These are phyloP conservation scores for Starmerella geochares DNA, from an alignment of 805 yeast genomes.

Conservation along the genomic window DNA sequence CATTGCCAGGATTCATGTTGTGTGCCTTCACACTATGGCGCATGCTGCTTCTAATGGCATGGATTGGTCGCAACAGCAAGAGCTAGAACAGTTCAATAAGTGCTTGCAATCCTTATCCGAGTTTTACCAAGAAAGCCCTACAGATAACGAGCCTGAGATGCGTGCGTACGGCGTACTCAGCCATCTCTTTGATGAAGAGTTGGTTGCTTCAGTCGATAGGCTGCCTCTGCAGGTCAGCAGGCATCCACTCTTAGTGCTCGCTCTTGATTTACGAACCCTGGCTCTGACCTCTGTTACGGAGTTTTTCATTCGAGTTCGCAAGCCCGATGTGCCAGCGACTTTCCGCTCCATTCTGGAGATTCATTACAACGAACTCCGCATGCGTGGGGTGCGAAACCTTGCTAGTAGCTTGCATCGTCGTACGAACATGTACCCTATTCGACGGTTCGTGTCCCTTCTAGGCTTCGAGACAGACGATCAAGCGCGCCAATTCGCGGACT, in stretches of 20 bases:
- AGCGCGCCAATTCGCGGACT: slow-evolving; percentile 45
- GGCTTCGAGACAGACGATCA: slow-evolving; percentile 58
- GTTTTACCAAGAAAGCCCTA: slow-evolving; percentile 56
- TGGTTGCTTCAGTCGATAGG: slow-evolving; percentile 62
- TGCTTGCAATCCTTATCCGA: slow-evolving; percentile 81
- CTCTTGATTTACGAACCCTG: slow-evolving; percentile 57
- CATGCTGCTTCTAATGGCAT: slow-evolving; percentile 31
- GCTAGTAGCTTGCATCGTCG: slow-evolving; percentile 59
- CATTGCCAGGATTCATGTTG: slow-evolving; percentile 77
- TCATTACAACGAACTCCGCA: slow-evolving; percentile 54
- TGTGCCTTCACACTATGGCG: slow-evolving; percentile 79
- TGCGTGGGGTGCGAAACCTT: slow-evolving; percentile 63
- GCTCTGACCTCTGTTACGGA: slow-evolving; percentile 40
- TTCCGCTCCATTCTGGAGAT: slow-evolving; percentile 67
- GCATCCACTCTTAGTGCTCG: slow-evolving; percentile 54
- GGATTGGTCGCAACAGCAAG: slow-evolving; percentile 89
- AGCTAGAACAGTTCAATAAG: slow-evolving; percentile 85
- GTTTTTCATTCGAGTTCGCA: slow-evolving; percentile 51
- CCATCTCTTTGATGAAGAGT: slow-evolving; percentile 73
- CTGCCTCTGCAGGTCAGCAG: slow-evolving; percentile 50
- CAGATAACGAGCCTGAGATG: slow-evolving; percentile 86
- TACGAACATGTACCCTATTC: slow-evolving; percentile 44
- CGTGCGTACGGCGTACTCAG: slow-evolving; percentile 76
- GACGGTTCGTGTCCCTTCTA: slow-evolving; percentile 40
- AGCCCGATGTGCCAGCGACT: slow-evolving; percentile 50